These are phyloP conservation scores for Diaporthe sp. DNA, from an alignment of 2,329 filamentous ascomycete species.

Conservation along the genomic window DNA sequence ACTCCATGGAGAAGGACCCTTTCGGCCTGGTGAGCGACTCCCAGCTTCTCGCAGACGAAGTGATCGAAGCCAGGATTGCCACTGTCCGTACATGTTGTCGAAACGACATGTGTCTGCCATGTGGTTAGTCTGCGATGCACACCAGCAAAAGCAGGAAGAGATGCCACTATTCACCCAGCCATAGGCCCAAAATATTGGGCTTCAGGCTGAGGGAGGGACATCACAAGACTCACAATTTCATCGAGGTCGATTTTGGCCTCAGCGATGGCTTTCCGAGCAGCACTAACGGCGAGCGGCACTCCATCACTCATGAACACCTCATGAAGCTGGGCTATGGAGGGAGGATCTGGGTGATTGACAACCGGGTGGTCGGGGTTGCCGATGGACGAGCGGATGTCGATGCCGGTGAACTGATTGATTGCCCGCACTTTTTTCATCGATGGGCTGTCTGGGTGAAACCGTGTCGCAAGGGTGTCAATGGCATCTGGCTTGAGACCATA, in stretches of 20 bases:
- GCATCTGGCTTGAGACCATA: constrained; percentile 60
- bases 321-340: constrained; percentile 67
- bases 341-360: constrained; percentile 65
- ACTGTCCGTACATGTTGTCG: constrained; percentile 76
- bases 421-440: constrained; percentile 71
- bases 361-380: constrained; percentile 69
- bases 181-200: background rate
- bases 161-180: background rate
- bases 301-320: constrained; percentile 66
- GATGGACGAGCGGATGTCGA: constrained; percentile 68
- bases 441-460: constrained; percentile 58
- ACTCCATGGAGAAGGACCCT: constrained; percentile 74
- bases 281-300: constrained; percentile 65
- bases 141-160: background rate
- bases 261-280: constrained; percentile 64
- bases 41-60: constrained; percentile 68
- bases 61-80: constrained; percentile 77
- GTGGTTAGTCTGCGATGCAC: background rate
- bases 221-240: constrained; percentile 52
- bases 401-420: constrained; percentile 74
- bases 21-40: constrained; percentile 67
- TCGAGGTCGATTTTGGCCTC: constrained; percentile 62
- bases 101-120: constrained; percentile 70
- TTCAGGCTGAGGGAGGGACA: background rate
- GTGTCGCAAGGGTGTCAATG: constrained; percentile 65